These are phyloP conservation scores for Cymbopogon flexuosus DNA, from an alignment of 202 grass and related monocot species.

Conservation along the genomic window DNA sequence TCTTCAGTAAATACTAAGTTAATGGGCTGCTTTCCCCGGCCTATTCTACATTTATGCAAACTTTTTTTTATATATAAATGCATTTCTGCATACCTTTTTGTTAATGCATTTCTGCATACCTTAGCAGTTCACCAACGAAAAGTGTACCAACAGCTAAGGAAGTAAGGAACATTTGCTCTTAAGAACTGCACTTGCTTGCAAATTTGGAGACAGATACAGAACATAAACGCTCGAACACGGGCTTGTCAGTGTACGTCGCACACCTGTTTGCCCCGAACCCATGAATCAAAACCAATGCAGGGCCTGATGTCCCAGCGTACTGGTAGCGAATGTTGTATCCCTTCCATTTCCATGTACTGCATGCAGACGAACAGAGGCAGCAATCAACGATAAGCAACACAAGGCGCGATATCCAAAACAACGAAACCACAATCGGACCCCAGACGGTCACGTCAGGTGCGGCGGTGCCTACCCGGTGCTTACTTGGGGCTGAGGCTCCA, in stretches of 20 bases:
- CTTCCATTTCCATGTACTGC: conserved; percentile 72
- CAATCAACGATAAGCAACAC: neutral
- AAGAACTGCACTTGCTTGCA: neutral
- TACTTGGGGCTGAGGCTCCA: conserved; percentile 12
- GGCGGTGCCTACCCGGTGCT: conserved; percentile 27
- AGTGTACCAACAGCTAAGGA: neutral
- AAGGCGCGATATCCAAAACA: neutral
- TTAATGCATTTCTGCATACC: neutral
- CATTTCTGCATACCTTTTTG: neutral
- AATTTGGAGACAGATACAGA: conserved; percentile 6
- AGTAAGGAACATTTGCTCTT: neutral
- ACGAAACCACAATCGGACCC: neutral
- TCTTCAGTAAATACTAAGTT: neutral
- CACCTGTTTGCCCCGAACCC: conserved; percentile 96
- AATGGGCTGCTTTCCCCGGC: neutral
- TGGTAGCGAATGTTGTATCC: conserved; percentile 85
- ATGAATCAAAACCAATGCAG: conserved; percentile 81
- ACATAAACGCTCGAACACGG: neutral
- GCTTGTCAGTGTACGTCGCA: neutral
- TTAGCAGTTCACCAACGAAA: neutral
- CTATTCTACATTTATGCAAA: neutral
- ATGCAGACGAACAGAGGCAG: neutral
- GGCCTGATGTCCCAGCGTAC: conserved; percentile 55
- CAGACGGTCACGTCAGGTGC: neutral
- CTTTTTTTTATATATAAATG: neutral